Base-by-base conservation (phyloP, 2,329 filamentous ascomycete genomes). In the Neonectria sp. region DNA sequence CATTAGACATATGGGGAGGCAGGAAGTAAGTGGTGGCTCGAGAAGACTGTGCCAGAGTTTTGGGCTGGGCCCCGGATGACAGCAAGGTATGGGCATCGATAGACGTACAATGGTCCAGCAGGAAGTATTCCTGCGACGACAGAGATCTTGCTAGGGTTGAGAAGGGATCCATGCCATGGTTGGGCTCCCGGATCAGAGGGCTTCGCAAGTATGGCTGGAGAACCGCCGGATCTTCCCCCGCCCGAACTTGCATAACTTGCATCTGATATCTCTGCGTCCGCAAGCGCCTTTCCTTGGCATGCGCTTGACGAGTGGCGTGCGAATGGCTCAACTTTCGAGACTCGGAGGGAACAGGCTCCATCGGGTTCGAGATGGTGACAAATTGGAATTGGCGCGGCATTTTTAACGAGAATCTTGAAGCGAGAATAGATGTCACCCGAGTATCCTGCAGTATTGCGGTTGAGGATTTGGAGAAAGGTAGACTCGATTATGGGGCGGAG, bases 301-400 rank as follows among this genome's bases (percentile, higher is more conserved):
- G 67, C 15, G 48, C 53, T 9, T 68, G 57, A 1, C 64, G 55
- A 33, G 58, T 55, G 0, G 31, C 64, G 24, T 68, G 67, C 1
- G 64, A 63, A 21, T 60, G 33, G 24, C 49, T 24, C 15, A 68
- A 21, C n/a, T 67, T 58, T 37, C 29, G 35, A 27, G 43, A 63
- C 51, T 52, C n/a, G 1, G 13, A 21, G 6, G 29, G 7, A 2
- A 45, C 2, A 5, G 43, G 59, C 9, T 24, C 64, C n/a, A 24
- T 6, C 6, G 55, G 64, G 27, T 68, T 37, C 8, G 67, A 59
- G 3, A 68, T 40, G 1, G 64, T 35, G 12, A 68, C 27, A 17
- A 68, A 68, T 31, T 68, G 55, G 0, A 68, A 68, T 0, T 55
- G 49, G n/a, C 27, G 29, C 3, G 64, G 43, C 64, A 68, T 68